Base-by-base conservation (phyloP, 768 basidiomycete genomes). In the Trametes punicea region DNA sequence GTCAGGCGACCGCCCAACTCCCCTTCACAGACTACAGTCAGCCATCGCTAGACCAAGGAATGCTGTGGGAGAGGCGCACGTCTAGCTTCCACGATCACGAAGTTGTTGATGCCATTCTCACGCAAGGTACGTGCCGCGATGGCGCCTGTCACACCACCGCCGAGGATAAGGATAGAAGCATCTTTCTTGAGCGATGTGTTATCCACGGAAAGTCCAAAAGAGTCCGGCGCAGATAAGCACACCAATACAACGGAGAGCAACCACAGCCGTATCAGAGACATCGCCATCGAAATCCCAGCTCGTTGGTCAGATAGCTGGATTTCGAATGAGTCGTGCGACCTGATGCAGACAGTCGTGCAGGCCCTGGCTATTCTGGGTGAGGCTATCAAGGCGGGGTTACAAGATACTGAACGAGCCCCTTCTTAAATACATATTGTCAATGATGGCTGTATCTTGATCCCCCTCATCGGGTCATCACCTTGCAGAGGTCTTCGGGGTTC, bases 131-230 rank as follows among this genome's bases (percentile, higher is more conserved):
- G 77, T 4, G 85, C 85, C 5, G 84, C 83, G 29, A 82, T 81
- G 26, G 85, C 69, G 4, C 85, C 85, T 0, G 85, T 67, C 33
- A 85, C 78, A 5, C 85, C 84, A 27, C 81, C 84, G 4, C 85
- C 85, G n/a, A 85, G 74, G 56, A 86, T 80, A 18, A 85, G 73
- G 3, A 83, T 77, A 2, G 64, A 34, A 18, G 55, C 46, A 20
- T 49, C 41, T 30, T 50, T 40, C 39, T 42, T 48, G 41, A 42
- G 29, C 15, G 46, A 9, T 5, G 26, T n/a, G 9, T 11, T 26
- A 4, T 39, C 54, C 11, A 47, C 46, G n/a, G 54, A 57, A 26
- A 54, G 33, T 1, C n/a, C 52, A 18, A n/a, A 29, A 21, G 44
- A 25, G 20, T 34, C 25, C 10, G 44, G 44, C 1, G 45, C 25